These are phyloP conservation scores for Serendipita sp. DNA, from an alignment of 768 basidiomycete genomes.

Conservation along the genomic window DNA sequence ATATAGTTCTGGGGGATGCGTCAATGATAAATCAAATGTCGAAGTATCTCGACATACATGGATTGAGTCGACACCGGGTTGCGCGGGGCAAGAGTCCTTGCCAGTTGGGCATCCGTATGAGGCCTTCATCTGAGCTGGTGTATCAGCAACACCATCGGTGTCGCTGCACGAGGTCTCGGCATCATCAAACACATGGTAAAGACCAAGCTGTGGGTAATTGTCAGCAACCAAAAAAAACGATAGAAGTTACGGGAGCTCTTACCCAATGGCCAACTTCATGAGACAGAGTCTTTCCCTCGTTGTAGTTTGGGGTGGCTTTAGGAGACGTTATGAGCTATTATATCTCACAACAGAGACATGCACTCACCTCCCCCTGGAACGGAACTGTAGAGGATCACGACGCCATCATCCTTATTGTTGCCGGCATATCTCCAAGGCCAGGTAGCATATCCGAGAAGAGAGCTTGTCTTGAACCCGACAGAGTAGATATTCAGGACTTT, in stretches of 20 bases:
- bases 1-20: constrained; percentile 16
- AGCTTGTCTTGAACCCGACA: neutral
- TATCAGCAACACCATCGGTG: neutral
- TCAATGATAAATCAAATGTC: neutral
- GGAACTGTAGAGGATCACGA: constrained; percentile 18
- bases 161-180: neutral
- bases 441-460: constrained; percentile 12
- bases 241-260: constrained; percentile 9
- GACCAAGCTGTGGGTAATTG: neutral
- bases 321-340: too few species aligned
- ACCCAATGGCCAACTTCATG: constrained; percentile 17
- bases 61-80: neutral
- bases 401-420: constrained; percentile 23
- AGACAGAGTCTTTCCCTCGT: constrained; percentile 7
- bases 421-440: constrained; percentile 22
- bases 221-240: neutral
- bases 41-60: neutral
- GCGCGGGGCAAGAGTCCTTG: neutral
- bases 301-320: neutral
- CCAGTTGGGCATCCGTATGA: neutral
- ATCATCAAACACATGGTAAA: neutral
- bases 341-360: too few species aligned
- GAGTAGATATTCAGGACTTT: neutral
- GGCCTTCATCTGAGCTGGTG: neutral
- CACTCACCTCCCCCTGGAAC: constrained; percentile 4